Conservation (phyloP, 768 basidiomycete species). For the Leccinum boreale region DNA sequence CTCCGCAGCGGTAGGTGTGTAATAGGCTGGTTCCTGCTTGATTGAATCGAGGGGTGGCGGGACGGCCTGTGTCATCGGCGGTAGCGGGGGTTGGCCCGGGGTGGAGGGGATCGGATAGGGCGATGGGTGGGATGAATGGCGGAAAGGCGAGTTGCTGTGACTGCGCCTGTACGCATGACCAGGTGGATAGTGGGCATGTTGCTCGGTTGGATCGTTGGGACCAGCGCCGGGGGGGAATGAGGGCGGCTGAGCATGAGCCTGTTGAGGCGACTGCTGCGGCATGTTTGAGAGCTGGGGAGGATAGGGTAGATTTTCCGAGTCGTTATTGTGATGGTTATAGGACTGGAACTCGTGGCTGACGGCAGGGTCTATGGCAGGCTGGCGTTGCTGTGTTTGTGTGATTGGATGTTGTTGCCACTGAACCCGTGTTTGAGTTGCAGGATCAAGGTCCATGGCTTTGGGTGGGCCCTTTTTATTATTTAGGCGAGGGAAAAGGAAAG, state of each 20-base stretch:
- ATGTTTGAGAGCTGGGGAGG: constrained; percentile 30
- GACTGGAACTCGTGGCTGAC: constrained; percentile 33
- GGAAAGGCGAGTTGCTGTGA: constrained; percentile 32
- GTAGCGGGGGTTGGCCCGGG: constrained; percentile 26
- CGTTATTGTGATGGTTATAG: constrained; percentile 29
- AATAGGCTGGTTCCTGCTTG: constrained; percentile 43
- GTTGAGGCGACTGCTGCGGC: constrained; percentile 27
- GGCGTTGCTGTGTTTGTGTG: constrained; percentile 33
- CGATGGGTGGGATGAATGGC: constrained; percentile 40
- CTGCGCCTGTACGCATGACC: constrained; percentile 34
- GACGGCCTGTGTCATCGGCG: constrained; percentile 21
- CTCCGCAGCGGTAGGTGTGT: constrained; percentile 51
- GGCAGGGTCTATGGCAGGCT: constrained; percentile 33
- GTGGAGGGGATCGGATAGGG: constrained; percentile 37
- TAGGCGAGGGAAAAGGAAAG: constrained; percentile 34
- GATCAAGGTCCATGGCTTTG: constrained; percentile 34
- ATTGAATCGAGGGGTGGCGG: constrained; percentile 27
- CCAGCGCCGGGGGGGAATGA: constrained; percentile 34
- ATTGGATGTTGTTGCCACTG: constrained; percentile 32
- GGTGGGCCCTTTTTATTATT: constrained; percentile 34
- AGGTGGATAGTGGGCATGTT: constrained; percentile 34
- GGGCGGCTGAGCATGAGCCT: constrained; percentile 36
- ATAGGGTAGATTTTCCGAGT: constrained; percentile 24
- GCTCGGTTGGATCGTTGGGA: constrained; percentile 32
- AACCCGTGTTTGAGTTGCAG: constrained; percentile 31